Evolutionary conservation across 495 filamentous ascomycete species (phyloP), one percentile per base, ranked within the genome.

Genomic region (Aspergillus bridgeri): DNA sequence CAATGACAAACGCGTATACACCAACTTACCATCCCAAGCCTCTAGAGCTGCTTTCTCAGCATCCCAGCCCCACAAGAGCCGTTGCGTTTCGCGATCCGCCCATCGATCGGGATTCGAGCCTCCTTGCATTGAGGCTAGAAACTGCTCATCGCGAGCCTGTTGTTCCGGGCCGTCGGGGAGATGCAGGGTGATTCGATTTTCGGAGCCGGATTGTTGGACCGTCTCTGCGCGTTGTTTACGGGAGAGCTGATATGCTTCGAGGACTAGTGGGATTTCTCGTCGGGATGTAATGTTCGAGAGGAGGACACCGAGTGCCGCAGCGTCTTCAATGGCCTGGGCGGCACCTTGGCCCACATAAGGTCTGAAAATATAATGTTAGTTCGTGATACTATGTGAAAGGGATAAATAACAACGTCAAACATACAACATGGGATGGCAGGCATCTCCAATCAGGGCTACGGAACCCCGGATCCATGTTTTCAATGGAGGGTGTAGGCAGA

Each of bases 361-460:
- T 3, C 75, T 77, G 56, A 0, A 7, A 42, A 20, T 38, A 46
- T 18, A 0, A 2, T 11, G 19, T 27, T 48, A n/a, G 18, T 13
- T 17, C 27, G 21, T 20, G 8, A 24, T 51, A 19, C 25, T 51
- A 13, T 2, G 20, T 18, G 19, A 3, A 51, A 27, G 20, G n/a
- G 5, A 15, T n/a, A n/a, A n/a, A n/a, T n/a, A n/a, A 15, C 5
- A 3, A 42, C 3, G 42, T 24, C 11, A 17, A 13, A 66, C 73
- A 55, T 56, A 76, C 54, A 89, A 78, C 64, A 85, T 88, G 4
- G 87, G 85, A 60, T 90, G 87, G 49, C 84, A 86, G 6, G 87
- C 81, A 64, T 89, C 87, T 21, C 87, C 87, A 20, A 89, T 75
- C 44, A 90, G 65, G 7, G 81, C 85, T 50, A 89, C 83, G 38